Evolutionary conservation across 305 asterid genomes (phyloP), one percentile per base, ranked within the genome.

Genomic region (Fraxinus velutina): DNA sequence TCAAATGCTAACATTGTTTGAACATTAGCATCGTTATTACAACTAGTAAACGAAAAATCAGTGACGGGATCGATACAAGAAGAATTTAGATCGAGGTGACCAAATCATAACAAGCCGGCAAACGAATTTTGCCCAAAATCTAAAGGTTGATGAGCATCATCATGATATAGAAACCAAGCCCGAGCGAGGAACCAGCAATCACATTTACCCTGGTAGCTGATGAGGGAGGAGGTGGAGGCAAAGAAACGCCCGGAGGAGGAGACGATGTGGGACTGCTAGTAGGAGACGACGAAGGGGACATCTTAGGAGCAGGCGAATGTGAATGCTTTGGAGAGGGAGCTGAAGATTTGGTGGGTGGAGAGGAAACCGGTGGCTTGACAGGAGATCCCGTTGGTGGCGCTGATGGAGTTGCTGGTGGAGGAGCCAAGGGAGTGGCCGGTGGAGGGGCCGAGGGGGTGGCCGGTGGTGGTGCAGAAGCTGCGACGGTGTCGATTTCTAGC

Each of bases 401-500:
- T 17, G 86, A 13, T 0, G 78, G 34, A 1, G 86, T 37, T 9
- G 91, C 75, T 29, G 85, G 24, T 21, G 86, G 77, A 8, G 80
- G 62, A 0, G 85, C 0, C 2, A 86, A 77, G 0, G 88, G 15
- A 70, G 89, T 33, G 66, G 84, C 80, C 1, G 87, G 86, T n/a
- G 84, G 76, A 72, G 78, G 78, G 57, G 84, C 33, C 1, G 87
- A 76, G 47, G 81, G 29, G 22, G 85, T 71, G 29, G 88, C 44
- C 5, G 92, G 90, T 2, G 93, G 88, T 7, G 93, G 81, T 8
- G 91, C 21, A 2, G 90, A 27, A 24, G 86, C 74, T 19, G 90
- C 78, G 5, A 83, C 52, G 64, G 83, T 86, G 86, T 83, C 80
- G 84, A 93, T 83, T 37, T 83, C 82, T 72, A 93, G 24, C 78